These are phyloP conservation scores for Wilcoxina mikolae DNA, from an alignment of 495 filamentous ascomycete species.

Conservation along the genomic window DNA sequence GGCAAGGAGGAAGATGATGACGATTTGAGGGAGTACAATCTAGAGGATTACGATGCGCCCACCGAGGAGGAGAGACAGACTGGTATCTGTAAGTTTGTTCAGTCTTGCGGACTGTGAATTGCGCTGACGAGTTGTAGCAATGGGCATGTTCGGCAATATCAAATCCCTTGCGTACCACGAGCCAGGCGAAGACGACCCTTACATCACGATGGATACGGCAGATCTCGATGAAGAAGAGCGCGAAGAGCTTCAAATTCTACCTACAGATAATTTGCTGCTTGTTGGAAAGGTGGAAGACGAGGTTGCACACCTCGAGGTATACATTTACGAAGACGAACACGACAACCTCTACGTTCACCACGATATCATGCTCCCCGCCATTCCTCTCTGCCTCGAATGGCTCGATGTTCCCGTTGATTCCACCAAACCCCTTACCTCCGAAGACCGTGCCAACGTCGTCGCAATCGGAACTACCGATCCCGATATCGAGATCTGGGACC, in stretches of 20 bases:
- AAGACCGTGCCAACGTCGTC: constrained; percentile 65
- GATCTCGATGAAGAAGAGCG: constrained; percentile 59
- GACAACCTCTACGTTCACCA: constrained; percentile 97
- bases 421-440: constrained; percentile 36
- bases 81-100: constrained; percentile 34
- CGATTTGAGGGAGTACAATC: constrained; percentile 84
- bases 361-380: constrained; percentile 97
- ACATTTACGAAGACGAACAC: constrained; percentile 79
- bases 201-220: constrained; percentile 67
- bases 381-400: constrained; percentile 93
- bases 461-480: constrained; percentile 95
- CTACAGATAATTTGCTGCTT: constrained; percentile 80
- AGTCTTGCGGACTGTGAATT: background rate
- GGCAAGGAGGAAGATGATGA: constrained; percentile 42
- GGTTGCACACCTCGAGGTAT: constrained; percentile 88
- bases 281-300: constrained; percentile 93
- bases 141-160: constrained; percentile 91
- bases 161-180: constrained; percentile 86
- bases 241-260: constrained; percentile 84
- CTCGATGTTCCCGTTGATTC: constrained; percentile 69
- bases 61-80: constrained; percentile 48
- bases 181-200: constrained; percentile 84
- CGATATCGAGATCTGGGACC: constrained; percentile 96
- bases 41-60: constrained; percentile 54
- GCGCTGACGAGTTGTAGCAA: constrained; percentile 28